Conservation (phyloP, 2,329 filamentous ascomycete genomes). For the Colletotrichum brevisporum region DNA sequence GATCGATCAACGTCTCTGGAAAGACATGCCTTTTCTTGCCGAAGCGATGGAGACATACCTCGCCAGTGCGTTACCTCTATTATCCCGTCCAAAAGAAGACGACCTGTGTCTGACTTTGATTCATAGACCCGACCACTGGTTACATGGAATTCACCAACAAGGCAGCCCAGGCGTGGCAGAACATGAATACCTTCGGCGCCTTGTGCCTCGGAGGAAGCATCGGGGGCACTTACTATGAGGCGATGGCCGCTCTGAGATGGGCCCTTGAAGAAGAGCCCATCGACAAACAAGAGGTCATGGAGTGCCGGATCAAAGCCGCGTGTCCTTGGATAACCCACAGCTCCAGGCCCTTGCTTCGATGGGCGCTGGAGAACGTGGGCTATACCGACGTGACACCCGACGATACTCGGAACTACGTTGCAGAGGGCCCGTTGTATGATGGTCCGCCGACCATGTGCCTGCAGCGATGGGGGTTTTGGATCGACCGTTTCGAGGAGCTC, state of each 20-base stretch:
- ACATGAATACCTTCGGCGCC: not conserved
- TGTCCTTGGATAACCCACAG: not conserved
- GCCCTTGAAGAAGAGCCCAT: not conserved
- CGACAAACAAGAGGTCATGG: not conserved
- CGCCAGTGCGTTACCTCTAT: not conserved
- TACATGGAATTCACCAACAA: not conserved
- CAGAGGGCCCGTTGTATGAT: not conserved
- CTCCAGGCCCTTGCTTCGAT: not conserved
- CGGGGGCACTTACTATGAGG: not conserved
- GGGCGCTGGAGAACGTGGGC: not conserved
- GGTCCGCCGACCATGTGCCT: not conserved
- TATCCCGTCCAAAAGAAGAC: not conserved
- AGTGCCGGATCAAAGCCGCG: not conserved
- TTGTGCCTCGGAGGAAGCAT: not conserved
- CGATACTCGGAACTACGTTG: not conserved
- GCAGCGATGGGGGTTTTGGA: constrained; percentile 7
- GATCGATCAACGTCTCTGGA: not conserved
- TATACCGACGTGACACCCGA: not conserved
- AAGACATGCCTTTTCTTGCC: not conserved
- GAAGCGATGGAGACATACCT: not conserved
- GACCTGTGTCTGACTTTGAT: not conserved
- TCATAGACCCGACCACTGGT: not conserved
- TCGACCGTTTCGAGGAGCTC: not conserved
- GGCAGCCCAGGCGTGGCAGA: not conserved
- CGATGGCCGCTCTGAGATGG: not conserved